A percentile compares a stretch with the other conserved stretches of the same genome.
phyloP scores from a whole-genome alignment of 2,329 filamentous ascomycete genomes.

The Fusarium sp. region DNA sequence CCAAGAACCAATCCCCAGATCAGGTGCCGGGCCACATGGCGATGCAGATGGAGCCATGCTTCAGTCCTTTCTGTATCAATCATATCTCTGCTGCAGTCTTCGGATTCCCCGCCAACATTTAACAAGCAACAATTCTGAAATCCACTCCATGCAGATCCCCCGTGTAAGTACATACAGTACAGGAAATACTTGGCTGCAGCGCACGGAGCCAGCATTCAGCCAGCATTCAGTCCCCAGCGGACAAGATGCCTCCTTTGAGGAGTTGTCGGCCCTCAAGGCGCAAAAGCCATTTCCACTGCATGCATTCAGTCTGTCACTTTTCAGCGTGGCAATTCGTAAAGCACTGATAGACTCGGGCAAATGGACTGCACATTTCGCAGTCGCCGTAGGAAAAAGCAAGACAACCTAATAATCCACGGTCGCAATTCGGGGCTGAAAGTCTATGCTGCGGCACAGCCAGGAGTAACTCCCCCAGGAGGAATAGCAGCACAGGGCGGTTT shows the following conservation, averaged over 20 bases:
- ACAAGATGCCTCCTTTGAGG: not conserved
- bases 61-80: not conserved
- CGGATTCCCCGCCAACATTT: conserved; percentile 18
- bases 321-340: not conserved
- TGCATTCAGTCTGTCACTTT: not conserved
- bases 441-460: conserved; percentile 18
- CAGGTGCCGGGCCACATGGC: conserved; percentile 17
- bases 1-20: conserved; percentile 26
- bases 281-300: not conserved
- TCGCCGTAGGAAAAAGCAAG: conserved; percentile 13
- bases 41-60: not conserved
- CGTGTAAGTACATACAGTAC: not conserved
- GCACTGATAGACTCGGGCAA: not conserved
- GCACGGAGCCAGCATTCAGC: not conserved
- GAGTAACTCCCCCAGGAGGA: not conserved
- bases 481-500: conserved; percentile 3
- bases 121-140: conserved; percentile 1
- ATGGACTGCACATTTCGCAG: not conserved
- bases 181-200: not conserved
- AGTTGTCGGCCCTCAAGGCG: not conserved
- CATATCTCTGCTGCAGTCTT: not conserved
- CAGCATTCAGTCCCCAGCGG: not conserved
- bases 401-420: not conserved
- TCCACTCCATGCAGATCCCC: conserved; percentile 14
- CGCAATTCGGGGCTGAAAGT: conserved; percentile 10